Base-by-base conservation (phyloP, 2,329 filamentous ascomycete genomes). In the Berkeleyomyces basicola region DNA sequence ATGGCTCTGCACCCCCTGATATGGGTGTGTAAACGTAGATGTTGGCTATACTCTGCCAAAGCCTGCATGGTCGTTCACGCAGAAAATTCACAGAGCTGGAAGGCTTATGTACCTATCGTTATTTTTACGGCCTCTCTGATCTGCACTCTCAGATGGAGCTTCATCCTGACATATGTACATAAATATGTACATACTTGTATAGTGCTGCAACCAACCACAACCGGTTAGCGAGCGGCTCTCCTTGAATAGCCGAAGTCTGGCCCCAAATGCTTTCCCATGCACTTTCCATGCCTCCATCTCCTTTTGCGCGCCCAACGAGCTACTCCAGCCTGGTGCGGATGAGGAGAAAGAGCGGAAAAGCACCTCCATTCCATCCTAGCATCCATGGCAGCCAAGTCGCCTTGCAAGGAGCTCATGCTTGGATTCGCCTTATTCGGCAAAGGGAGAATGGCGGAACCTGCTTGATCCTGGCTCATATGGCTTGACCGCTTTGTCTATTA, bases 401-500 rank as follows among this genome's bases (percentile, higher is more conserved):
- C 39, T 39, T 11, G 36, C 31, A 39, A 55, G n/a, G 51, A 39
- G 36, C 51, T 46, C 33, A 55, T 36, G 49, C 49, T 55, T 55
- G 51, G n/a, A n/a, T 36, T 55, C 51, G 51, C 51, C 36, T 39
- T 36, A 55, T 55, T 55, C 51, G 51, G 51, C 51, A 55, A 55
- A 55, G 51, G 51, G 51, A 46, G 43, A n/a, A 46, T 46, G 7
- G 11, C 11, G 11, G 4, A 11, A n/a, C 2, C 43, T 9, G 49
- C 51, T 7, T 55, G 33, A 55, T 10, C 51, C 51, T 55, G 51
- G 51, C 51, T 16, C 51, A 39, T 39, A 55, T 37, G 51, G 51
- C 51, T 39, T 55, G 51, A 55, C 51, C 51, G 51, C 51, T 39
- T 55, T 37, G 51, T 55, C 51, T 39, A 55, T 55, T 55, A 55